phyloP scores from a whole-genome alignment of 345 rosid species.

The Moringa oleifera region DNA sequence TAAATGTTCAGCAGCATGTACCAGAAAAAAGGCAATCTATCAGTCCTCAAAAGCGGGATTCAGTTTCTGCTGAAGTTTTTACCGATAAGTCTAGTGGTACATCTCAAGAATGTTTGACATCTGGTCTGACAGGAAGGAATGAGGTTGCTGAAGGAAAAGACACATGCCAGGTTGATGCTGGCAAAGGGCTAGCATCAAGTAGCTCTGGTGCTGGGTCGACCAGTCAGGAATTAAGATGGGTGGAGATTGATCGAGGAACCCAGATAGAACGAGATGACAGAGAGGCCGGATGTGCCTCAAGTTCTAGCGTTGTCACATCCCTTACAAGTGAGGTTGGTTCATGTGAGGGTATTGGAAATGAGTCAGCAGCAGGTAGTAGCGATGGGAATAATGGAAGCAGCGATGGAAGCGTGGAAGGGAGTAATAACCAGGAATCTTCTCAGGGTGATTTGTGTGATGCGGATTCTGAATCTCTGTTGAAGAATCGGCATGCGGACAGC shows the following conservation, averaged over 20 bases:
- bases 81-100: slow-evolving; percentile 13
- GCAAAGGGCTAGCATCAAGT: neutral
- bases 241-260: neutral
- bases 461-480: slow-evolving; percentile 29
- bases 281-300: slow-evolving; percentile 14
- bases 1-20: slow-evolving; percentile 16
- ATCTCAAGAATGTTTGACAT: slow-evolving; percentile 6
- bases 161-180: neutral
- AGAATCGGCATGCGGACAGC: slow-evolving; percentile 16
- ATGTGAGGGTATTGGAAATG: slow-evolving; percentile 32
- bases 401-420: slow-evolving; percentile 39
- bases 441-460: slow-evolving; percentile 42
- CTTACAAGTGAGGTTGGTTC: slow-evolving; percentile 16
- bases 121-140: slow-evolving; percentile 7
- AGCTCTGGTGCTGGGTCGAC: neutral
- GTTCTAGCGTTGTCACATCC: slow-evolving; percentile 23
- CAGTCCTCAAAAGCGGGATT: slow-evolving; percentile 23
- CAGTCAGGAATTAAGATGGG: neutral
- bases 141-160: slow-evolving; percentile 1
- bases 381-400: slow-evolving; percentile 33
- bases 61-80: slow-evolving; percentile 31
- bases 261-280: neutral
- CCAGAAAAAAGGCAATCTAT: slow-evolving; percentile 21
- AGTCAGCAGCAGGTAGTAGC: slow-evolving; percentile 29
- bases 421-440: slow-evolving; percentile 27